Evolutionary conservation across 192 early-diverging fungal species (phyloP), one percentile per base, ranked within the genome.

Genomic region (Paraglomus occultum): DNA sequence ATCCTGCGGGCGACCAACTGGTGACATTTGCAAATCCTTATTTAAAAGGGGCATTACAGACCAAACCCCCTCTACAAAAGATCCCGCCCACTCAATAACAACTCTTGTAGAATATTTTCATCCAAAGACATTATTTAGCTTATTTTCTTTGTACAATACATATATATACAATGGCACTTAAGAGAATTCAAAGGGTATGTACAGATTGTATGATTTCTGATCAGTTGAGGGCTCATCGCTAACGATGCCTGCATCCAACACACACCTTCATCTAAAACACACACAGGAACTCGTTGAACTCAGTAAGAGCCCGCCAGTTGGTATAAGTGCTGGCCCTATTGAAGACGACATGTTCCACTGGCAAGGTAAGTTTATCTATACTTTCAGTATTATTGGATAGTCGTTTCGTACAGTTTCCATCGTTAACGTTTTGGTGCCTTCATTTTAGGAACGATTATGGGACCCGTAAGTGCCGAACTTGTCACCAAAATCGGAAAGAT

Each of bases 311-410:
- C 90, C 91, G 4, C 69, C 78, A 11, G 76, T 78, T 20, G 83
- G 83, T 40, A 79, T 89, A 20, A 80, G 70, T 43, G 84, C 83
- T 1, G 79, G 72, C 0, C 85, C 87, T 17, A 61, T 82, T 18
- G 72, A 78, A 23, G 89, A 90, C 15, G 81, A 90, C 67, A 17
- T 91, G 50, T 82, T 90, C 44, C 76, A 83, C 64, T 93, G 91
- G 91, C 68, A 80, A 78, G 88, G 85, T 82, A 82, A 67, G 63
- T 10, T 45, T 11, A 14, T 48, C 17, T 43, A 20, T 52, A 8
- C 52, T 18, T 15, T 51, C 8, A 45, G 42, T 39, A 45, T 45
- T 11, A 7, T 6, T 45, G 17, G 3, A 8, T n/a, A 17, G 4
- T 18, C 6, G 38, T 55, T 49, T 31, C 10, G 14, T 38, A 50